Base-by-base conservation (phyloP, 495 filamentous ascomycete genomes). In the Choiromyces venosus region DNA sequence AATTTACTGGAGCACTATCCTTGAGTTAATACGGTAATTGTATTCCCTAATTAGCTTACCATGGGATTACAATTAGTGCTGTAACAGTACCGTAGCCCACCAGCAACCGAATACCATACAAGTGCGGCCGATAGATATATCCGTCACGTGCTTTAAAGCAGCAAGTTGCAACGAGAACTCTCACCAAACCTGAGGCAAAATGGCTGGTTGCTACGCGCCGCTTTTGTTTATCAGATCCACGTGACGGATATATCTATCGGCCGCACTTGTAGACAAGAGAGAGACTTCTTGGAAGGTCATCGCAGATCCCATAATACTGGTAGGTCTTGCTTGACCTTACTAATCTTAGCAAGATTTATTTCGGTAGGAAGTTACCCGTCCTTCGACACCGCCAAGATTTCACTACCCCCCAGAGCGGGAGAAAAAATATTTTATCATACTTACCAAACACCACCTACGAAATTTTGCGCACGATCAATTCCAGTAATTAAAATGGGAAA, bases 401-500 rank as follows among this genome's bases (percentile, higher is more conserved):
- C 52, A 61, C 25, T 33, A 0, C 25, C 25, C 0, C 14, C 25
- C 29, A 4, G 10, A 61, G 8, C 21, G 9, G 0, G 10, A 7
- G n/a, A 61, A 12, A 52, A 25, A 61, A 25, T 52, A 25, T 25
- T 25, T 12, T 33, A 14, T 33, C 25, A 14, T 29, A 12, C 25
- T 61, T 61, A 29, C 25, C 25, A 33, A 25, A 29, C 52, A 29
- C 52, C 52, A 33, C 52, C 52, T 33, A 0, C 25, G 25, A 61
- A 61, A 4, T 18, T 25, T 61, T 61, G 52, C 10, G 25, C 52
- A 29, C 25, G 7, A 33, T 61, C 29, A 16, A 61, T 61, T 61
- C 52, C 12, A 12, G 10, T 12, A 33, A 61, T 61, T 33, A 89
- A 82, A 82, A 97, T 97, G 94, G 94, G 94, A 84, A 85, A 87